Evolutionary conservation across 805 yeast species (phyloP), one percentile per base, ranked within the genome.

Genomic region (Clavispora carvajalis): DNA sequence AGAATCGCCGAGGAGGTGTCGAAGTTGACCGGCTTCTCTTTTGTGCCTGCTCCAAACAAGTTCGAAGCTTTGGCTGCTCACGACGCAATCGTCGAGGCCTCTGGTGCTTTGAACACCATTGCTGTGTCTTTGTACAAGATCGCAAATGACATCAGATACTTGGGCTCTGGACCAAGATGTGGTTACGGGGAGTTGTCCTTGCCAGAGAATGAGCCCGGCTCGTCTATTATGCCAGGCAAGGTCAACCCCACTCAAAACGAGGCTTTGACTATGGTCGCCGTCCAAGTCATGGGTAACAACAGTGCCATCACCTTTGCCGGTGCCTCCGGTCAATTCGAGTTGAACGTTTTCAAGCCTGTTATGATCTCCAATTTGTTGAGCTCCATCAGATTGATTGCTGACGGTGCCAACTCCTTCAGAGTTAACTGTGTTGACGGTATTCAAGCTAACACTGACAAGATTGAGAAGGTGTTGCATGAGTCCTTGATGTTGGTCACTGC

Each of bases 221-320:
- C 97, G 45, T 89, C 97, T 22, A 93, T 93, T 68, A 93, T 93
- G 99, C 99, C 99, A 39, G 99, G 99, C 63, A 93, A 93, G 74
- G 97, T 93, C 49, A 93, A 93, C 78, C 99, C 99, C 52, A 93
- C 99, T 42, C 99, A 93, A 75, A 90, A 90, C 67, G 99, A 93
- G 77, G 99, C 99, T 40, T 73, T 93, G 64, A 93, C 98, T 50
- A 95, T 93, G 95, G 96, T 91, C 47, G 89, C 96, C 63, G 79
- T 93, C 49, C 99, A 93, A 76, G 97, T 93, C 21, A 88, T 93
- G 63, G 99, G 99, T 65, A 93, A 93, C 81, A 82, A 93, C 69
- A 69, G 96, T 34, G 80, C 96, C 49, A 86, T 93, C 69, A 90
- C 98, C 25, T 88, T 87, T 62, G 95, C 96, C 33, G 99, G 99